Conservation (phyloP, 768 basidiomycete species). For the Suillus decipiens region DNA sequence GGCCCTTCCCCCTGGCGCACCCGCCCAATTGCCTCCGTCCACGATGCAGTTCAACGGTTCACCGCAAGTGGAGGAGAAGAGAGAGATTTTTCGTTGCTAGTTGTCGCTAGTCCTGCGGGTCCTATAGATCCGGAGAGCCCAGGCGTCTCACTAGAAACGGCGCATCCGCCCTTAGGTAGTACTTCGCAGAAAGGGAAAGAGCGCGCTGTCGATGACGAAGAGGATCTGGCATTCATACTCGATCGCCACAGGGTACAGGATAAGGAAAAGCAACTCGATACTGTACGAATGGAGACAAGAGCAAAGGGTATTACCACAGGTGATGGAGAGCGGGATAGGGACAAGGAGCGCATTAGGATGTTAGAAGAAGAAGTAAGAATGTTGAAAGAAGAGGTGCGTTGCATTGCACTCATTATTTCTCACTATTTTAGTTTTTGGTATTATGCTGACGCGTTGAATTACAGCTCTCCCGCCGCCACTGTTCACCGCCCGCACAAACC, state of each 20-base stretch:
- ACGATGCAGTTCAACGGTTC: slow-evolving; percentile 52
- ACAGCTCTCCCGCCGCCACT: slow-evolving; percentile 49
- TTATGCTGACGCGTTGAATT: neutral
- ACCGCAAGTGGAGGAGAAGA: slow-evolving; percentile 41
- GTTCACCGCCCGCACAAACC: slow-evolving; percentile 13
- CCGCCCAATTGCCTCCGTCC: slow-evolving; percentile 43
- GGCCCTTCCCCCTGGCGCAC: slow-evolving; percentile 35
- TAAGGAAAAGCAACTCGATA: slow-evolving; percentile 63
- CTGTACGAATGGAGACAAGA: slow-evolving; percentile 51
- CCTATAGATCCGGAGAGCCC: slow-evolving; percentile 29
- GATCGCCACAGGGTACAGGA: slow-evolving; percentile 50
- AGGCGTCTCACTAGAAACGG: slow-evolving; percentile 27
- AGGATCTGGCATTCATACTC: slow-evolving; percentile 30
- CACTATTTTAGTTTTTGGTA: neutral
- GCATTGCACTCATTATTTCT: neutral
- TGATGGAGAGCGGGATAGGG: slow-evolving; percentile 46
- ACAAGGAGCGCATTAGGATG: slow-evolving; percentile 62
- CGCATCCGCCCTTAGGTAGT: slow-evolving; percentile 18
- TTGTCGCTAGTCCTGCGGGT: slow-evolving; percentile 46
- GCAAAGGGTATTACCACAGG: slow-evolving; percentile 32
- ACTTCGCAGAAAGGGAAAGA: slow-evolving; percentile 46
- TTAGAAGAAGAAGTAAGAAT: slow-evolving; percentile 67
- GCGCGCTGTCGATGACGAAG: slow-evolving; percentile 25
- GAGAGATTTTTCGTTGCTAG: slow-evolving; percentile 52
- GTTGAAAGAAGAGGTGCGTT: slow-evolving; percentile 56